Evolutionary conservation across 2,329 filamentous ascomycete species (phyloP).

Genomic region (Dactylonectria estremocensis): DNA sequence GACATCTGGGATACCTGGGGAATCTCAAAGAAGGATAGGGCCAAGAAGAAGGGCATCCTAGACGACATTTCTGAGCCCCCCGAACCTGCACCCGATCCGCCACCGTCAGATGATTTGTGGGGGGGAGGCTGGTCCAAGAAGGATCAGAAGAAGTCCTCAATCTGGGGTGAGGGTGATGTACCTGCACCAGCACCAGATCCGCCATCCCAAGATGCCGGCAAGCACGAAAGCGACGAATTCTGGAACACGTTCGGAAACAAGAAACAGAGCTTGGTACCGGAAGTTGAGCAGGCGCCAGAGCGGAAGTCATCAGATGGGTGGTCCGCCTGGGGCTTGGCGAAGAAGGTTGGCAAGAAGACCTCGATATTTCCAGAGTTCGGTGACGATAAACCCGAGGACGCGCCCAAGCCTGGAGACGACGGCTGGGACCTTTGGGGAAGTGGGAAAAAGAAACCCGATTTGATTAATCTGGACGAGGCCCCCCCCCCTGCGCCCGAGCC

Average conservation of each 20-base stretch:
- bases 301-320: constrained; percentile 40
- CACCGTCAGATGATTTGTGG: constrained; percentile 46
- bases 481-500: constrained; percentile 50
- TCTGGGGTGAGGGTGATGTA: constrained; percentile 44
- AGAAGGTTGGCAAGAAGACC: constrained; percentile 44
- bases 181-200: constrained; percentile 43
- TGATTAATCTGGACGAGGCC: constrained; percentile 55
- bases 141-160: constrained; percentile 48
- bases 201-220: constrained; percentile 34
- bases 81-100: constrained; percentile 47
- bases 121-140: constrained; percentile 50
- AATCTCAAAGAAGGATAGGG: constrained; percentile 51
- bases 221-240: constrained; percentile 46
- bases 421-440: constrained; percentile 50
- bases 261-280: constrained; percentile 40
- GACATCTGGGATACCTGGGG: constrained; percentile 53
- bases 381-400: constrained; percentile 33
- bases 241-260: constrained; percentile 45
- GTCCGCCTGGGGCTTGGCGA: constrained; percentile 43
- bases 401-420: constrained; percentile 37
- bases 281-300: constrained; percentile 29
- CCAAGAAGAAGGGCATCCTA: constrained; percentile 52
- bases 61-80: constrained; percentile 35
- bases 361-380: constrained; percentile 34
- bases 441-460: constrained; percentile 61